Percentiles rank a stretch among this genome's conserved stretches.
Conservation (phyloP, 768 basidiomycete species). For the Auricularia sp. region DNA sequence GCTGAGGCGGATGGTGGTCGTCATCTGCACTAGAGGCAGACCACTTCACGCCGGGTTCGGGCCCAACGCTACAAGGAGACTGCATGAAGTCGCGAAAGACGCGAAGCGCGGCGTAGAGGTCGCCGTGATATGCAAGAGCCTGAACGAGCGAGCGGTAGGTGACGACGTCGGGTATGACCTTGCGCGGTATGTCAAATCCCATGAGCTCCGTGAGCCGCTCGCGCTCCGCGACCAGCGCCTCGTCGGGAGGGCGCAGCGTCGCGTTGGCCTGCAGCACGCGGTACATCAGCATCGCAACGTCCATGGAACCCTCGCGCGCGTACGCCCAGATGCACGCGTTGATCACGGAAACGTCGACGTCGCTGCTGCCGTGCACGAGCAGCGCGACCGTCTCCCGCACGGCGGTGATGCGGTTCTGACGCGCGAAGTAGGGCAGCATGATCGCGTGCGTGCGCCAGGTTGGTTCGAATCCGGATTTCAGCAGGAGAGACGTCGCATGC, state of each 20-base stretch:
- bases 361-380: slow-evolving; percentile 40
- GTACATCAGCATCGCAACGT: slow-evolving; percentile 54
- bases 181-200: slow-evolving; percentile 31
- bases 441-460: slow-evolving; percentile 54
- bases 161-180: slow-evolving; percentile 46
- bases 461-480: slow-evolving; percentile 41
- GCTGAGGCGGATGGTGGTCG: not conserved
- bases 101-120: slow-evolving; percentile 43
- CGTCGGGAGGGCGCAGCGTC: slow-evolving; percentile 24
- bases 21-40: not conserved
- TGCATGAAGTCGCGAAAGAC: slow-evolving; percentile 59
- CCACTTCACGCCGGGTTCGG: slow-evolving; percentile 17
- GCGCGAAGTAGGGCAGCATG: slow-evolving; percentile 45
- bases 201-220: slow-evolving; percentile 16
- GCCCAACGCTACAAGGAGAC: slow-evolving; percentile 16
- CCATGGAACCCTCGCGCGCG: slow-evolving; percentile 38
- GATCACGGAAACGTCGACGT: slow-evolving; percentile 42
- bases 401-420: slow-evolving; percentile 35
- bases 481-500: slow-evolving; percentile 45
- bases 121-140: slow-evolving; percentile 57
- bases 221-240: slow-evolving; percentile 26
- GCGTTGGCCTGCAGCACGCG: slow-evolving; percentile 48
- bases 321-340: slow-evolving; percentile 68
- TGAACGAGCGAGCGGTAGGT: slow-evolving; percentile 68
- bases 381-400: slow-evolving; percentile 45